Percentiles rank a stretch among this genome's conserved stretches.
Evolutionary conservation across 192 early-diverging fungal genomes (phyloP).

Genomic region (Kappamyces sp.): DNA sequence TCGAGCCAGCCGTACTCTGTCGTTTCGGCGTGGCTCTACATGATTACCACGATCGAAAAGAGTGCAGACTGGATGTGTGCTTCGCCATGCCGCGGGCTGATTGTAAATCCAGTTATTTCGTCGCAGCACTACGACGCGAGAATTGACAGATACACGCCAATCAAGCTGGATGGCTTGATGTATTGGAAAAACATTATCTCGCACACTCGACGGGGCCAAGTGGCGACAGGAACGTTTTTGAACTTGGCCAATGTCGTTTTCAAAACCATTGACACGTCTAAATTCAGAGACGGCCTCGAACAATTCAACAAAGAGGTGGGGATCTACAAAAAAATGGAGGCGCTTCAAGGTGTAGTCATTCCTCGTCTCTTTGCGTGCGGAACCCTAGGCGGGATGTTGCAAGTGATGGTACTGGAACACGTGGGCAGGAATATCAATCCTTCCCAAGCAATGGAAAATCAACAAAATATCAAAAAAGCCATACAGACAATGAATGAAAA

Average conservation of each 20-base stretch:
- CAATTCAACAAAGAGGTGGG: slow-evolving; percentile 15
- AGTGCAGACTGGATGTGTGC: too few relatives aligned
- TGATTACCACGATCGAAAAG: too few relatives aligned
- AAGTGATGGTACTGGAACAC: slow-evolving; percentile 7
- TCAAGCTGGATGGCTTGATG: slow-evolving; percentile 8
- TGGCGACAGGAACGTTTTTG: slow-evolving; percentile 2
- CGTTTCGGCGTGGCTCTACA: too few relatives aligned
- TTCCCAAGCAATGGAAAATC: too few relatives aligned
- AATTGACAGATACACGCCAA: background rate
- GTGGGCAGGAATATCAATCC: background rate
- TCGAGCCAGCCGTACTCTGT: too few relatives aligned
- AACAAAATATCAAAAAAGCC: too few relatives aligned
- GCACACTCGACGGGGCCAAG: slow-evolving; percentile 5
- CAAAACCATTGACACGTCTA: slow-evolving; percentile 14
- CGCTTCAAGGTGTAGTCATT: slow-evolving; percentile 4
- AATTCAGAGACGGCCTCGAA: background rate
- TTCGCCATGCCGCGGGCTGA: too few relatives aligned
- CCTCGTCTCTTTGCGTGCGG: slow-evolving; percentile 7
- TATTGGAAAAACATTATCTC: slow-evolving; percentile 8
- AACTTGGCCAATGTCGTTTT: slow-evolving; percentile 1
- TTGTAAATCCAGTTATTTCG: too few relatives aligned
- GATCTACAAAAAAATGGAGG: slow-evolving; percentile 6
- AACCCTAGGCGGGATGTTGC: background rate
- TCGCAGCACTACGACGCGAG: too few relatives aligned
- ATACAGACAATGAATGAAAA: too few relatives aligned